These are phyloP conservation scores for Pyrenochaeta sp. DNA, from an alignment of 2,329 filamentous ascomycete genomes.

Conservation along the genomic window DNA sequence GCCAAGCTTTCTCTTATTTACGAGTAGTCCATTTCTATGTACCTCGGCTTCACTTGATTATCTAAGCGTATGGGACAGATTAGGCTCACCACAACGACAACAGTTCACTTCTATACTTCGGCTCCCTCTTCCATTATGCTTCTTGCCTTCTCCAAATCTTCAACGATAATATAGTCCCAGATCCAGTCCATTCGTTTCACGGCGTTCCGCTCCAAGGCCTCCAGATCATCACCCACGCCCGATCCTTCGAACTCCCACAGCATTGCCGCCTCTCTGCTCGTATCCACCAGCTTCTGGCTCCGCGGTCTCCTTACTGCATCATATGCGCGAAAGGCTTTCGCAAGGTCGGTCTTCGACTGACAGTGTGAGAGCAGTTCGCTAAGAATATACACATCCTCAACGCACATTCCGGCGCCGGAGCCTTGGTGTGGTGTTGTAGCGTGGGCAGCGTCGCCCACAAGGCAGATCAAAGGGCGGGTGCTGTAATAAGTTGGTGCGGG, in stretches of 20 bases:
- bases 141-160: constrained; percentile 39
- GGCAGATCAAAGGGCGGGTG: constrained; percentile 46
- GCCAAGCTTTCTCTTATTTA: too few relatives aligned
- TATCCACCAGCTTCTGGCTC: constrained; percentile 51
- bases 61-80: too few relatives aligned
- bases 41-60: too few relatives aligned
- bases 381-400: constrained; percentile 63
- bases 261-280: constrained; percentile 50
- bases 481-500: constrained; percentile 53
- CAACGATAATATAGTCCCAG: constrained; percentile 50
- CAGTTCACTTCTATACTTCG: too few relatives aligned
- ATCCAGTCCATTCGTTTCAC: constrained; percentile 49
- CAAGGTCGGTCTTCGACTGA: constrained; percentile 22
- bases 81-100: too few relatives aligned
- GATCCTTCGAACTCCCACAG: constrained; percentile 51
- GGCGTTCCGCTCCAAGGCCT: constrained; percentile 42
- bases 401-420: constrained; percentile 63
- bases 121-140: background rate
- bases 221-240: constrained; percentile 43
- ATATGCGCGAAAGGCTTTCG: constrained; percentile 49
- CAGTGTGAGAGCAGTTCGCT: constrained; percentile 47
- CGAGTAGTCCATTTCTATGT: too few relatives aligned
- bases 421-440: constrained; percentile 63
- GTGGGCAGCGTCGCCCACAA: constrained; percentile 67
- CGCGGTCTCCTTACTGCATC: constrained; percentile 51